These are phyloP conservation scores for Phytopythium kandeliae DNA, from an alignment of 352 stramenopile species.

Conservation along the genomic window DNA sequence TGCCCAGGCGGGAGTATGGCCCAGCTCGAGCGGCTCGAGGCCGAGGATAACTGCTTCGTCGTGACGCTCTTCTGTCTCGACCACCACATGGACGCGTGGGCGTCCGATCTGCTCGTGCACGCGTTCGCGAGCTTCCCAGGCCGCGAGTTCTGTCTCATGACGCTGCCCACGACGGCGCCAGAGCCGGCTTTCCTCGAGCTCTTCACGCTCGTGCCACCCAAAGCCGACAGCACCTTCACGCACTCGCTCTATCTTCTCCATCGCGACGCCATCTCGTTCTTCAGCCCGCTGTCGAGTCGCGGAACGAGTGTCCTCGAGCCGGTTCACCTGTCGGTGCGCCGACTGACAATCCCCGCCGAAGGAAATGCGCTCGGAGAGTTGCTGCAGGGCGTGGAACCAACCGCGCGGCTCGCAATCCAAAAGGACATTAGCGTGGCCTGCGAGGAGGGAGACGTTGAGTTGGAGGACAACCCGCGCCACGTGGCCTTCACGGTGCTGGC, in stretches of 20 bases:
- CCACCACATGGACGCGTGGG: slow-evolving; percentile 29
- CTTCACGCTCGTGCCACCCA: slow-evolving; percentile 36
- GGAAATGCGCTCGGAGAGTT: slow-evolving; percentile 11
- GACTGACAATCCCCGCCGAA: slow-evolving; percentile 15
- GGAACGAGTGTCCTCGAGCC: slow-evolving; percentile 21
- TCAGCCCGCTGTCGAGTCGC: slow-evolving; percentile 23
- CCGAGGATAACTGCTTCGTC: slow-evolving; percentile 47
- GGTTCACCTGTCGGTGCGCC: slow-evolving; percentile 29
- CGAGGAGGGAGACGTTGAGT: slow-evolving; percentile 52
- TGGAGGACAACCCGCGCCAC: slow-evolving; percentile 64
- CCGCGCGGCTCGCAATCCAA: slow-evolving; percentile 20
- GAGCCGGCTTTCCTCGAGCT: slow-evolving; percentile 42
- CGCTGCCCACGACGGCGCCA: slow-evolving; percentile 34
- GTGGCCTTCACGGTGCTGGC: slow-evolving; percentile 54
- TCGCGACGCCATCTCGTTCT: slow-evolving; percentile 53
- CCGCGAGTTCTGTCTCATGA: slow-evolving; percentile 55
- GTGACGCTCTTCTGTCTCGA: slow-evolving; percentile 69
- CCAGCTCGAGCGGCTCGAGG: slow-evolving; percentile 30
- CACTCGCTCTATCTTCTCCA: slow-evolving; percentile 54
- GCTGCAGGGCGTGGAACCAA: slow-evolving; percentile 17
- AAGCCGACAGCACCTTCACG: slow-evolving; percentile 43
- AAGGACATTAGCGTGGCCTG: slow-evolving; percentile 27
- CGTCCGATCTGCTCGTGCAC: slow-evolving; percentile 35
- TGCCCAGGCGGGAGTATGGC: slow-evolving; percentile 17
- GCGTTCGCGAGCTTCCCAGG: slow-evolving; percentile 46